Percentiles rank a stretch among this genome's conserved stretches.
These are phyloP conservation scores for Batkoa obscura DNA, from an alignment of 371 early-diverging fungal species.

Conservation along the genomic window DNA sequence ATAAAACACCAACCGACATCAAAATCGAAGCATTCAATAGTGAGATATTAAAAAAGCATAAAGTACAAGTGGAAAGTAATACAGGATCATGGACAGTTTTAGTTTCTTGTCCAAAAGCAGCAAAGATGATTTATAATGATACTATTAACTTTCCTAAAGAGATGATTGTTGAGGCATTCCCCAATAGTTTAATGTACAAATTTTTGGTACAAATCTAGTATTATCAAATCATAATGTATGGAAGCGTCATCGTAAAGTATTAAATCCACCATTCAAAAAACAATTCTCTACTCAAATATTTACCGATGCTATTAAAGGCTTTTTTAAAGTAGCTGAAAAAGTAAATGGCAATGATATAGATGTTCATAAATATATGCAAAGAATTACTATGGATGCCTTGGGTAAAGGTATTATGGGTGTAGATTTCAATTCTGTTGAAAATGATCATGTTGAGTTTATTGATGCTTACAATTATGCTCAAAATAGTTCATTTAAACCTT, in stretches of 20 bases:
- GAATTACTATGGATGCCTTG: background rate
- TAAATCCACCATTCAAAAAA: conserved; percentile 12
- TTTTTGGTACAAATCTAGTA: background rate
- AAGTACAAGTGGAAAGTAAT: no score
- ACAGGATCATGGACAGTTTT: background rate
- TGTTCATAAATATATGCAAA: background rate
- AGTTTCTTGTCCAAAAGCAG: background rate
- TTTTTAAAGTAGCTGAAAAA: background rate
- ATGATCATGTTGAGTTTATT: background rate
- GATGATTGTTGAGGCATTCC: background rate
- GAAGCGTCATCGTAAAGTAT: conserved; percentile 6
- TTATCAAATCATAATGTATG: background rate
- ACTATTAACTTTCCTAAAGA: background rate
- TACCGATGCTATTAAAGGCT: background rate
- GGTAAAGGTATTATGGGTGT: background rate
- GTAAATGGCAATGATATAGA: conserved; percentile 14
- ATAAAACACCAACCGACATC: no score
- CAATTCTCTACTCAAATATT: conserved; percentile 2
- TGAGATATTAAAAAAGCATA: no score
- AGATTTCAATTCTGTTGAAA: background rate
- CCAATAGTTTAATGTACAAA: background rate
- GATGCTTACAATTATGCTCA: background rate
- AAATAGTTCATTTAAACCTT: background rate
- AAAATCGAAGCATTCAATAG: no score
- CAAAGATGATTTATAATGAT: background rate